These are phyloP conservation scores for Ustilago nuda DNA, from an alignment of 1,284 basidiomycete genomes.

Conservation along the genomic window DNA sequence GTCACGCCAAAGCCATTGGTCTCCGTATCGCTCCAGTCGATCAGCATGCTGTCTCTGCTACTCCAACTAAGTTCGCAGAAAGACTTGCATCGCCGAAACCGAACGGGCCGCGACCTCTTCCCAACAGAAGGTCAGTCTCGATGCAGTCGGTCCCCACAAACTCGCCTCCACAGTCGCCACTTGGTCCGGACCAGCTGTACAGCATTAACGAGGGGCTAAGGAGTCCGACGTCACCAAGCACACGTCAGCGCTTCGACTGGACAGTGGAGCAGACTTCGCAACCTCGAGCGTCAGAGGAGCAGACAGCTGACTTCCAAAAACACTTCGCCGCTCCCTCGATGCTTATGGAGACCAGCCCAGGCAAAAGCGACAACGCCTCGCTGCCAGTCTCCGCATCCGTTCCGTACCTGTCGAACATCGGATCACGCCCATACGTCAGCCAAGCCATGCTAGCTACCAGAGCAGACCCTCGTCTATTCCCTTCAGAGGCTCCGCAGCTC, in stretches of 20 bases:
- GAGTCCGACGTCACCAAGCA: conserved; percentile 9
- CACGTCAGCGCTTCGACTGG: conserved; percentile 7
- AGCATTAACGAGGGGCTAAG: conserved; percentile 11
- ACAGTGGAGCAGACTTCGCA: background rate
- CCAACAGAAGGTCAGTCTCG: conserved; percentile 28
- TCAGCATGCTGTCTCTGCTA: background rate
- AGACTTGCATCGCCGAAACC: conserved; percentile 25
- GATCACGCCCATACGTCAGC: conserved; percentile 12
- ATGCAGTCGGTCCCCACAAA: conserved; percentile 19
- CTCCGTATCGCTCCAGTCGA: conserved; percentile 14
- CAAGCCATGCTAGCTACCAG: conserved; percentile 32
- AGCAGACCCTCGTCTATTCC: conserved; percentile 34
- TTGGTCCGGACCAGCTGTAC: background rate
- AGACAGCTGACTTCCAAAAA: background rate
- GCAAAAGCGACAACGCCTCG: background rate
- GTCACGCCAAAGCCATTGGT: conserved; percentile 9
- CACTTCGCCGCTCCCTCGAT: background rate
- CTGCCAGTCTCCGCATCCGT: conserved; percentile 17
- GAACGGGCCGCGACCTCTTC: conserved; percentile 28
- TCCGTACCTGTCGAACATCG: conserved; percentile 12
- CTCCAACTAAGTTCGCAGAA: conserved; percentile 6
- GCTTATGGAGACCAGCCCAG: background rate
- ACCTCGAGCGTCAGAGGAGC: conserved; percentile 8
- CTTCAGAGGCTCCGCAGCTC: background rate
- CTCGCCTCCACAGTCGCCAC: conserved; percentile 26